A percentile compares a stretch with the other conserved stretches of the same genome.
Evolutionary conservation across 768 basidiomycete species (phyloP).

Genomic region (Auriscalpium microsporum): DNA sequence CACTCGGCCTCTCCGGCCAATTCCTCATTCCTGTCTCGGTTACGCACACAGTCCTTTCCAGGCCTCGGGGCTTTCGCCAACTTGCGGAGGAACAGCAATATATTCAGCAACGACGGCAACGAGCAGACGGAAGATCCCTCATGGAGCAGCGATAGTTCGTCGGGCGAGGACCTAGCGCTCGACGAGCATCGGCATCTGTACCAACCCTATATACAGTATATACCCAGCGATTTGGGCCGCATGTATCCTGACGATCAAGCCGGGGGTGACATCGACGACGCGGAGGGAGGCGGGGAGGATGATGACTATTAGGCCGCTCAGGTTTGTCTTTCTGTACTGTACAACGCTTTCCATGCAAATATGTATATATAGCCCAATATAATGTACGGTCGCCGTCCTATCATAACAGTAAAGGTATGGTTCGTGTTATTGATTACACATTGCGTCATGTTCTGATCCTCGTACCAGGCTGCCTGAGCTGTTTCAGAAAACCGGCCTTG

Average conservation of each 20-base stretch:
- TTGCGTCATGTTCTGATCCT: too few relatives aligned
- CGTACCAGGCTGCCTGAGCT: too few relatives aligned
- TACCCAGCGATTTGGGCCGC: conserved; percentile 8
- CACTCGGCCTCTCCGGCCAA: not conserved
- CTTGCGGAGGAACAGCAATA: not conserved
- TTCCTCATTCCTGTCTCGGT: conserved; percentile 9
- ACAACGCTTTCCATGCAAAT: too few relatives aligned
- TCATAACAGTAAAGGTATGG: too few relatives aligned
- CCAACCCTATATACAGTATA: conserved; percentile 1
- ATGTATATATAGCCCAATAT: too few relatives aligned
- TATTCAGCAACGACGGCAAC: conserved; percentile 1
- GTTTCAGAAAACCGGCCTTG: too few relatives aligned
- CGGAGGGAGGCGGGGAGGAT: conserved; percentile 6
- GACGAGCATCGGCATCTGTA: not conserved
- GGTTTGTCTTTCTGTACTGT: too few relatives aligned
- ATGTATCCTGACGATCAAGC: conserved; percentile 3
- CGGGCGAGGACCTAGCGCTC: conserved; percentile 3
- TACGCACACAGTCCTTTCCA: conserved; percentile 14
- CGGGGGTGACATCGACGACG: not conserved
- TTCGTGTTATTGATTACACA: too few relatives aligned
- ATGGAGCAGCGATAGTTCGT: conserved; percentile 13
- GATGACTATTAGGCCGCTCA: conserved; percentile 2
- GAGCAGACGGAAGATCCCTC: conserved; percentile 3
- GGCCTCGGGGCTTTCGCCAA: conserved; percentile 6
- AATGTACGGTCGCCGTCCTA: too few relatives aligned